Percentiles rank a stretch among this genome's conserved stretches.
Conservation (phyloP, 2,329 filamentous ascomycete genomes). For the Aspergillus costaricaensis region DNA sequence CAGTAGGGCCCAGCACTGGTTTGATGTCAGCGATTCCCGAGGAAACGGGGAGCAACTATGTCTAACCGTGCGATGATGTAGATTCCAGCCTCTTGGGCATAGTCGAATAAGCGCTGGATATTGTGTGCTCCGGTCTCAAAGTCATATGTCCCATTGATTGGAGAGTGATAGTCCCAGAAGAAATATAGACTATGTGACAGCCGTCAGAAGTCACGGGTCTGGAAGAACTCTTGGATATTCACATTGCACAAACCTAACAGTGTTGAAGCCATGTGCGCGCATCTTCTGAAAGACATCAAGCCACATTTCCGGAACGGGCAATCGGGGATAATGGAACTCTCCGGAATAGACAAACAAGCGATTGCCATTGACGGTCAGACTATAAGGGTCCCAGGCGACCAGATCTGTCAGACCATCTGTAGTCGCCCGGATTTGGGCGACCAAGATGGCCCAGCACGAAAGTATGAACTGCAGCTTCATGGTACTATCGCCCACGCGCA, state of each 20-base stretch:
- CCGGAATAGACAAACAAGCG: slow-evolving; percentile 69
- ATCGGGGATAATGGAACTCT: slow-evolving; percentile 68
- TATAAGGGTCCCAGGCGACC: slow-evolving; percentile 9
- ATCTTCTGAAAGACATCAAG: slow-evolving; percentile 79
- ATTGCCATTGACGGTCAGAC: slow-evolving; percentile 60
- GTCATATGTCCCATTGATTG: slow-evolving; percentile 62
- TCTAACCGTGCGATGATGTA: slow-evolving; percentile 65
- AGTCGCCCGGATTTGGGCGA: background rate
- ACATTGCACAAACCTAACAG: background rate
- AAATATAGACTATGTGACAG: slow-evolving; percentile 63
- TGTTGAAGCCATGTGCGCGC: slow-evolving; percentile 65
- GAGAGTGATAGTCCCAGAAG: slow-evolving; percentile 66
- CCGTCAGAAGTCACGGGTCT: slow-evolving; percentile 49
- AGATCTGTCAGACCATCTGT: slow-evolving; percentile 4
- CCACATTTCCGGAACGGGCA: slow-evolving; percentile 63
- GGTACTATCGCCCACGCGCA: background rate
- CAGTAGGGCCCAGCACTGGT: slow-evolving; percentile 66
- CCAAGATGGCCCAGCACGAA: background rate
- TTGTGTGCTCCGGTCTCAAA: slow-evolving; percentile 47
- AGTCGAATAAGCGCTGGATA: slow-evolving; percentile 35
- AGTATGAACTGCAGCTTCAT: slow-evolving; percentile 5
- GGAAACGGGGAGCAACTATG: too few relatives aligned
- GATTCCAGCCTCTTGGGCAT: slow-evolving; percentile 42
- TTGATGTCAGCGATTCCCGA: background rate
- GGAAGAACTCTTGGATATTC: background rate